These are phyloP conservation scores for Candida sonorensis DNA, from an alignment of 805 yeast genomes.

Conservation along the genomic window DNA sequence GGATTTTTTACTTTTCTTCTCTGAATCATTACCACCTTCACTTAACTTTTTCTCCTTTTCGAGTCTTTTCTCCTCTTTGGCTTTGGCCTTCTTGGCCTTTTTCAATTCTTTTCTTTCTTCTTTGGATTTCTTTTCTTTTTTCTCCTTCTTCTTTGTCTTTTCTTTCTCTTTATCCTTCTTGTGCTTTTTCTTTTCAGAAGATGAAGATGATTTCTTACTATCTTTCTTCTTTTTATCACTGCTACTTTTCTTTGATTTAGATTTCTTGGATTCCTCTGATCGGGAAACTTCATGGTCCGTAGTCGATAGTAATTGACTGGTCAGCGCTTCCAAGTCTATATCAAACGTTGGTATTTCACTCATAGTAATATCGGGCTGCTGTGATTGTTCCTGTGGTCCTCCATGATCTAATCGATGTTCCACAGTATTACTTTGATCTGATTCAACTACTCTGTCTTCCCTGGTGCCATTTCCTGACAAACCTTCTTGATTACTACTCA, in stretches of 20 bases:
- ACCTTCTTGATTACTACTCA: too few relatives aligned
- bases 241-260: too few relatives aligned
- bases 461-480: too few relatives aligned
- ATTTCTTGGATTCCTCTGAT: too few relatives aligned
- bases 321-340: background rate
- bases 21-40: background rate
- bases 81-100: background rate
- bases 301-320: background rate
- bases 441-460: too few relatives aligned
- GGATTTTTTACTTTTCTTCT: background rate
- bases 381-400: background rate
- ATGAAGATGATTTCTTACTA: background rate
- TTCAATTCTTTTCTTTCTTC: background rate
- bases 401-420: too few relatives aligned
- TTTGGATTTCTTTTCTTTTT: background rate
- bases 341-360: too few relatives aligned
- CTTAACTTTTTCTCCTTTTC: too few relatives aligned
- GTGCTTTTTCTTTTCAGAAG: too few relatives aligned
- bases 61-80: constrained; percentile 1
- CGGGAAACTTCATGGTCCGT: too few relatives aligned
- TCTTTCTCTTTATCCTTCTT: background rate
- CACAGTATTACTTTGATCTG: too few relatives aligned
- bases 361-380: too few relatives aligned
- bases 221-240: background rate
- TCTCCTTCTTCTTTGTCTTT: background rate